phyloP scores from a whole-genome alignment of 768 basidiomycete genomes.

The Lactarius quietus region DNA sequence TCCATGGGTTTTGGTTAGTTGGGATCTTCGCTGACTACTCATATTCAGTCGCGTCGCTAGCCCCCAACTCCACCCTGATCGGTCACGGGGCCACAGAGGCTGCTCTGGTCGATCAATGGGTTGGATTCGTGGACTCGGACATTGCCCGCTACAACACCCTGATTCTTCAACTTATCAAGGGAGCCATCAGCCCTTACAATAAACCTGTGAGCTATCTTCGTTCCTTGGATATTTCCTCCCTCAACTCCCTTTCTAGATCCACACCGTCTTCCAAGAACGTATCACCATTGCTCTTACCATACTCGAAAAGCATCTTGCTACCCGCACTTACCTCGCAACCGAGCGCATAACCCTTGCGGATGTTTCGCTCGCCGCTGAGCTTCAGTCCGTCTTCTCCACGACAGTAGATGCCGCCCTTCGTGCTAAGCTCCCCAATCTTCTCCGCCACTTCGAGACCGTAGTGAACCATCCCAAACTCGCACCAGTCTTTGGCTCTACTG shows the following conservation, averaged over 20 bases:
- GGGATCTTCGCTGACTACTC: slow-evolving; percentile 14
- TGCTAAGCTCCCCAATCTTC: slow-evolving; percentile 64
- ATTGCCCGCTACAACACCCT: slow-evolving; percentile 41
- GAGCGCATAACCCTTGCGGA: slow-evolving; percentile 96
- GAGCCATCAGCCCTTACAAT: slow-evolving; percentile 62
- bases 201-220: slow-evolving; percentile 59
- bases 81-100: slow-evolving; percentile 60
- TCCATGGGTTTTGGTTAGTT: slow-evolving; percentile 11
- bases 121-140: slow-evolving; percentile 68
- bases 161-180: slow-evolving; percentile 43
- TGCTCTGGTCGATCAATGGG: slow-evolving; percentile 85
- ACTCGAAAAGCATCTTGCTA: slow-evolving; percentile 69
- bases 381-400: slow-evolving; percentile 50
- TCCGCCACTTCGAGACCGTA: slow-evolving; percentile 86
- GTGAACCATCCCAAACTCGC: slow-evolving; percentile 78
- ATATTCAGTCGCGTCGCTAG: slow-evolving; percentile 63
- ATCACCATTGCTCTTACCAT: slow-evolving; percentile 56
- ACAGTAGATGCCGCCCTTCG: slow-evolving; percentile 67
- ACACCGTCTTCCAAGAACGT: slow-evolving; percentile 51
- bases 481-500: slow-evolving; percentile 56
- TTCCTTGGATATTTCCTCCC: slow-evolving; percentile 9
- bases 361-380: slow-evolving; percentile 57
- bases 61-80: slow-evolving; percentile 76
- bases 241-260: slow-evolving; percentile 43
- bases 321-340: slow-evolving; percentile 86